These are phyloP conservation scores for Vachellia collinsii DNA, from an alignment of 306 rosid species.

Conservation along the genomic window DNA sequence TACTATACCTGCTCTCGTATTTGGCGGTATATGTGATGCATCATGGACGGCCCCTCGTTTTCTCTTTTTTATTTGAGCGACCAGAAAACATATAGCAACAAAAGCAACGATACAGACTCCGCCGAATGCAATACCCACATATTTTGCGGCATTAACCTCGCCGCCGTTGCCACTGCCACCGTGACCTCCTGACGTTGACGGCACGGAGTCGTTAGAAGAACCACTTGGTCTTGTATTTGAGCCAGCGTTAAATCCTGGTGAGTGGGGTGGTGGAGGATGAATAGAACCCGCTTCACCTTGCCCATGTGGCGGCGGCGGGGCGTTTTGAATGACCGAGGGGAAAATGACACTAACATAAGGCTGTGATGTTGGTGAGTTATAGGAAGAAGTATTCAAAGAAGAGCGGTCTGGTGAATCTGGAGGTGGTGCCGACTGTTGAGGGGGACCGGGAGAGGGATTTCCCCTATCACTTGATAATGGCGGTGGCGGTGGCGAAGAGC, in stretches of 20 bases:
- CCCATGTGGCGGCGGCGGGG: neutral
- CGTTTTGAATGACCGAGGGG: neutral
- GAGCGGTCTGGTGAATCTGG: slow-evolving; percentile 27
- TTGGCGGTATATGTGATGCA: slow-evolving; percentile 41
- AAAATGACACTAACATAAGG: neutral
- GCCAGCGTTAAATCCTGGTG: neutral
- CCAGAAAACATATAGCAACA: slow-evolving; percentile 47
- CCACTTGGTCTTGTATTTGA: slow-evolving; percentile 2
- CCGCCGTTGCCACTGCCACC: neutral
- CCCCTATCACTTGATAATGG: neutral
- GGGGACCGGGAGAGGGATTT: neutral
- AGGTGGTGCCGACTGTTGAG: slow-evolving; percentile 27
- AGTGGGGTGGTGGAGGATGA: neutral
- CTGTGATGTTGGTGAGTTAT: slow-evolving; percentile 7
- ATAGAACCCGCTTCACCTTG: neutral
- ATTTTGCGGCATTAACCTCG: slow-evolving; percentile 37
- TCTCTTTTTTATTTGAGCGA: slow-evolving; percentile 44
- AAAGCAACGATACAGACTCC: slow-evolving; percentile 56
- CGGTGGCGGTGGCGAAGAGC: neutral
- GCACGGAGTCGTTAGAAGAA: slow-evolving; percentile 24
- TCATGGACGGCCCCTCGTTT: slow-evolving; percentile 29
- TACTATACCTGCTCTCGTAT: slow-evolving; percentile 49
- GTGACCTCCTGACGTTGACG: slow-evolving; percentile 12
- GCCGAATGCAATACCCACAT: slow-evolving; percentile 51
- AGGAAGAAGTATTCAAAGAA: slow-evolving; percentile 1